Percentiles rank a stretch among this genome's conserved stretches.
phyloP scores from a whole-genome alignment of 208 protist species.

The Crithidia mellificae region DNA sequence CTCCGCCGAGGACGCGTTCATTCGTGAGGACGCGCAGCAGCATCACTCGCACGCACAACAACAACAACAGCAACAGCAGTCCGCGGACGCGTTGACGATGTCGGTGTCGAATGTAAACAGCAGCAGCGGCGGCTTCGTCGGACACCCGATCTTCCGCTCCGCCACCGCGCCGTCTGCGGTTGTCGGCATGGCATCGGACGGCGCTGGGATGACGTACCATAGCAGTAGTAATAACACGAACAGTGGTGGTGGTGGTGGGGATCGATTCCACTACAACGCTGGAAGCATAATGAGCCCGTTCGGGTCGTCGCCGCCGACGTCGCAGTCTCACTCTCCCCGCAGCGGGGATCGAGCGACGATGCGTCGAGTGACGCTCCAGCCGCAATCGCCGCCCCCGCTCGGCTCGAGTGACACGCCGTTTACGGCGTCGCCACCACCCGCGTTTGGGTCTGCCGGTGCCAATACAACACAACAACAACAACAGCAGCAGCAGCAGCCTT shows the following conservation, averaged over 20 bases:
- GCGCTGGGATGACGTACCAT: no score
- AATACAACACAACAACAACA: not conserved
- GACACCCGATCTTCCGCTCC: constrained; percentile 3
- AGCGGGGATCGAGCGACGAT: not conserved
- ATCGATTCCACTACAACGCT: no score
- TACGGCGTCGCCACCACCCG: not conserved
- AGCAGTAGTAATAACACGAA: not conserved
- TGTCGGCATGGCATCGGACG: not conserved
- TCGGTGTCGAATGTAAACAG: not conserved
- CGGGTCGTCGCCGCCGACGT: no score
- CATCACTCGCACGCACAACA: not conserved
- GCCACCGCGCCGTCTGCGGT: constrained; percentile 22
- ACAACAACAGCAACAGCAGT: not conserved
- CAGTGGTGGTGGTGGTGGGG: not conserved
- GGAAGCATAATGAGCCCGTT: no score
- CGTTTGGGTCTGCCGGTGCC: not conserved
- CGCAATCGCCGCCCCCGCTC: not conserved
- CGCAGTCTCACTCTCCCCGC: not conserved
- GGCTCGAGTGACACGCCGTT: not conserved
- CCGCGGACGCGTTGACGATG: no score
- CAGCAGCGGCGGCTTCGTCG: not conserved
- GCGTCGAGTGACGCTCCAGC: not conserved
- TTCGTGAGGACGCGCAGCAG: constrained; percentile 3
- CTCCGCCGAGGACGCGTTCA: constrained; percentile 13
- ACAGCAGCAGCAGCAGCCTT: not conserved